Base-by-base conservation (phyloP, 495 filamentous ascomycete genomes). In the Podospora pseudocomata region DNA sequence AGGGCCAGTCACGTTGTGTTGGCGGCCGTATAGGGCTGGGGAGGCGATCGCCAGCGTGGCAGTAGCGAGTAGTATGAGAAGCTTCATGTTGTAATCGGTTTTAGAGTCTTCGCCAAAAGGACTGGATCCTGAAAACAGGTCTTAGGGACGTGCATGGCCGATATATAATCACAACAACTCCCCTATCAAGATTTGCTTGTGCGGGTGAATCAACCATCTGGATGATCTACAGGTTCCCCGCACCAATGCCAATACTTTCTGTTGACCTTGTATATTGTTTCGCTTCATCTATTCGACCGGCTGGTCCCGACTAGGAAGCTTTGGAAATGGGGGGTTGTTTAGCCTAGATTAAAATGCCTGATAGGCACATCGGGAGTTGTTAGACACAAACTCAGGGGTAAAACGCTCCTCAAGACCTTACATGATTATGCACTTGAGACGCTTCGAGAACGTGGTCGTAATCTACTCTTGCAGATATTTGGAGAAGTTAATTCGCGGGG, bases 231-330 rank as follows among this genome's bases (percentile, higher is more conserved):
- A 19, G 1, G n/a, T 26, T 58, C 55, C 55, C 55, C 55, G 55
- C 55, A 58, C 55, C 13, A 49, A 49, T 49, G 55, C 55, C 55
- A 58, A 58, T 58, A 26, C 55, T 58, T 19, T 58, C 23, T 58
- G 5, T 20, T 58, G 7, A 58, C n/a, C 18, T 58, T 26, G 39
- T 49, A 49, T 49, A 49, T 49, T 49, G 13, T 49, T 49, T 13
- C 39, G 3, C 5, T 49, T 49, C 39, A 49, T 49, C 15, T 49
- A 49, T 49, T 49, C 2, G 39, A 16, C 15, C 55, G 55, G 55
- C 55, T 58, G 23, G 55, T 58, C 55, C 55, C 19, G 39, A 49
- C 39, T 49, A 49, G 39, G 13, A 49, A 49, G 39, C 13, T 6
- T 30, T 30, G 23, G 59, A 61, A 13, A 30, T 61, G 20, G 59